Conservation (phyloP, 495 filamentous ascomycete genomes). For the Penicillium samsonianum region DNA sequence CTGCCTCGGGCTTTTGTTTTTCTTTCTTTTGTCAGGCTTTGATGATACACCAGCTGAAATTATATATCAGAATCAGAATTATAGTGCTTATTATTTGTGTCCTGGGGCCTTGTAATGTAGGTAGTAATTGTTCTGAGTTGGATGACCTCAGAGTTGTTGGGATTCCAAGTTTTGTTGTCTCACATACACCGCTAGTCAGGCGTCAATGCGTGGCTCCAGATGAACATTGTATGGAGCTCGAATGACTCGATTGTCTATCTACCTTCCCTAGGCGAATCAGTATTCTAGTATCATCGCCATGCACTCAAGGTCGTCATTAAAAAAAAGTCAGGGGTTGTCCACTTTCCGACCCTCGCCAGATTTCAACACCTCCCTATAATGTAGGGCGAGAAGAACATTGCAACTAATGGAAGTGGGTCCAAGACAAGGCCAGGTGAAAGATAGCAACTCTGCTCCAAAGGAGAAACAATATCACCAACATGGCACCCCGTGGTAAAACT, state of each 20-base stretch:
- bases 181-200: conserved; percentile 21
- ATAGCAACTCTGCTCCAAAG: too few species aligned
- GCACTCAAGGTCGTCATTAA: too few species aligned
- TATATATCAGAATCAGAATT: conserved; percentile 26
- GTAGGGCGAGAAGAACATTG: too few species aligned
- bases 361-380: too few species aligned
- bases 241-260: too few species aligned
- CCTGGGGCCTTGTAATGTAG: background rate
- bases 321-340: too few species aligned
- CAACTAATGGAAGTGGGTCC: too few species aligned
- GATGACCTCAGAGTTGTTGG: background rate
- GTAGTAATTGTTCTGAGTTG: background rate
- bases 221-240: background rate
- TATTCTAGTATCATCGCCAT: too few species aligned
- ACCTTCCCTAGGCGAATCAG: background rate
- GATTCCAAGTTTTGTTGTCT: background rate
- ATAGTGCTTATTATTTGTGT: conserved; percentile 27
- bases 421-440: too few species aligned
- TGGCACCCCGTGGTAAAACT: too few species aligned
- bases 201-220: conserved; percentile 14
- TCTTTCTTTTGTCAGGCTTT: conserved; percentile 17
- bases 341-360: too few species aligned
- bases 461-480: too few species aligned
- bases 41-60: conserved; percentile 38
- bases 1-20: conserved; percentile 13